phyloP scores from a whole-genome alignment of 1,284 basidiomycete species.

The Sanghuangporus weigelae region DNA sequence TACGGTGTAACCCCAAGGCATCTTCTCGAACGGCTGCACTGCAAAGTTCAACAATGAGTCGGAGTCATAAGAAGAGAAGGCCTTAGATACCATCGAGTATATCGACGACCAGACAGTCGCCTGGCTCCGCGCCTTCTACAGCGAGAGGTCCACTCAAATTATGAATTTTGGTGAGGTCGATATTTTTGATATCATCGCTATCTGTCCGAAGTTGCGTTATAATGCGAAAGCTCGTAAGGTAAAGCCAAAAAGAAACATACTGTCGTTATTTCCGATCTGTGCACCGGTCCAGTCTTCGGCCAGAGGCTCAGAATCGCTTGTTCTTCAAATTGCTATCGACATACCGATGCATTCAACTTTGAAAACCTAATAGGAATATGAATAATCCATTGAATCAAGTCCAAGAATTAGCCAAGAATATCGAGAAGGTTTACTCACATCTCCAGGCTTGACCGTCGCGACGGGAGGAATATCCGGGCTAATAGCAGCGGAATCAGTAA shows the following conservation, averaged over 20 bases:
- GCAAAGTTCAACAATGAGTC: not conserved
- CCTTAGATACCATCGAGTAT: constrained; percentile 56
- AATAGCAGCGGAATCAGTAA: not conserved
- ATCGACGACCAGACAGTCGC: constrained; percentile 70
- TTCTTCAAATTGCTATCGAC: not conserved
- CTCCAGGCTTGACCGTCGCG: constrained; percentile 60
- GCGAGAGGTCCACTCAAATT: constrained; percentile 73
- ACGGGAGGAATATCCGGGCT: constrained; percentile 68
- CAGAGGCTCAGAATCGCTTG: not conserved
- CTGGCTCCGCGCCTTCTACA: constrained; percentile 71
- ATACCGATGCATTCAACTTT: constrained; percentile 68
- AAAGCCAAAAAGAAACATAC: constrained; percentile 36
- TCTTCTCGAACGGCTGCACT: constrained; percentile 69
- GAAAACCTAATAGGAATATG: constrained; percentile 44
- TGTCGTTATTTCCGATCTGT: constrained; percentile 72
- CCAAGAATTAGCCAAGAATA: no score
- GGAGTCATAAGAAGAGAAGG: not conserved
- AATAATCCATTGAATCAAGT: not conserved
- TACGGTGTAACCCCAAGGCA: constrained; percentile 80
- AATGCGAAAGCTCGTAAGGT: not conserved
- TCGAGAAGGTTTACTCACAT: constrained; percentile 31
- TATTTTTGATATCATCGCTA: constrained; percentile 63
- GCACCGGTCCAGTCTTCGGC: constrained; percentile 68
- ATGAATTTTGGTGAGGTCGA: constrained; percentile 63
- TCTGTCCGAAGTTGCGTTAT: constrained; percentile 28